Evolutionary conservation across 2,329 filamentous ascomycete species (phyloP).

Genomic region (Microsporum ferrugineum): DNA sequence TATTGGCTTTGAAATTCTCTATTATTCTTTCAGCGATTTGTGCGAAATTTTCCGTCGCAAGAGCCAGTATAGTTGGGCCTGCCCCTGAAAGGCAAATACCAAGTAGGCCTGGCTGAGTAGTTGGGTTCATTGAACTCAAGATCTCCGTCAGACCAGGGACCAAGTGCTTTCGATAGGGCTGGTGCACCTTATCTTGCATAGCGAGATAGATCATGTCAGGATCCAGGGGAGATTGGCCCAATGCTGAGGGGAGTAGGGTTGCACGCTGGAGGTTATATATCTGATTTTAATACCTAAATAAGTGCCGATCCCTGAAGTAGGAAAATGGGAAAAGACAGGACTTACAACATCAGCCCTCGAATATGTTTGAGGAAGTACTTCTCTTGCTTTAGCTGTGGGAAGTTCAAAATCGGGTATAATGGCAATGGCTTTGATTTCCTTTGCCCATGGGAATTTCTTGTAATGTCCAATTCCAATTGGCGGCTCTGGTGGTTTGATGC

Average conservation of each 20-base stretch:
- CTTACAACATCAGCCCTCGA: slow-evolving; percentile 69
- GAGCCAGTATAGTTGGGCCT: slow-evolving; percentile 84
- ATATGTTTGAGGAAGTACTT: slow-evolving; percentile 71
- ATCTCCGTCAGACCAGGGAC: slow-evolving; percentile 89
- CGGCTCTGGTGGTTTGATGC: slow-evolving; percentile 74
- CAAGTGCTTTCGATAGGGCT: slow-evolving; percentile 83
- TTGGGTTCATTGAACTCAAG: slow-evolving; percentile 78
- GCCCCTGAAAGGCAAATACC: slow-evolving; percentile 93
- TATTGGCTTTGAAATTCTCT: slow-evolving; percentile 51
- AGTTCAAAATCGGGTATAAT: slow-evolving; percentile 96
- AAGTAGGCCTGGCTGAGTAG: slow-evolving; percentile 73
- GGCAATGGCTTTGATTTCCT: slow-evolving; percentile 90
- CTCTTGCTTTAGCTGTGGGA: slow-evolving; percentile 79
- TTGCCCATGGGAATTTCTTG: slow-evolving; percentile 87
- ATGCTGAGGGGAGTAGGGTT: slow-evolving; percentile 75
- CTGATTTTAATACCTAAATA: slow-evolving; percentile 16
- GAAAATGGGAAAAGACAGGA: slow-evolving; percentile 14
- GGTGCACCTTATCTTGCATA: slow-evolving; percentile 98
- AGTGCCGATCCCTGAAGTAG: background rate
- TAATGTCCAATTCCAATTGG: slow-evolving; percentile 88
- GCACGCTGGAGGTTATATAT: slow-evolving; percentile 88
- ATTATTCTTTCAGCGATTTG: slow-evolving; percentile 73
- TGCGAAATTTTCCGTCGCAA: slow-evolving; percentile 83
- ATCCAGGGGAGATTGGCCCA: slow-evolving; percentile 81
- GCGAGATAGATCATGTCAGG: slow-evolving; percentile 90